Base-by-base conservation (phyloP, 768 basidiomycete species). In the Russula ochroleuca region DNA sequence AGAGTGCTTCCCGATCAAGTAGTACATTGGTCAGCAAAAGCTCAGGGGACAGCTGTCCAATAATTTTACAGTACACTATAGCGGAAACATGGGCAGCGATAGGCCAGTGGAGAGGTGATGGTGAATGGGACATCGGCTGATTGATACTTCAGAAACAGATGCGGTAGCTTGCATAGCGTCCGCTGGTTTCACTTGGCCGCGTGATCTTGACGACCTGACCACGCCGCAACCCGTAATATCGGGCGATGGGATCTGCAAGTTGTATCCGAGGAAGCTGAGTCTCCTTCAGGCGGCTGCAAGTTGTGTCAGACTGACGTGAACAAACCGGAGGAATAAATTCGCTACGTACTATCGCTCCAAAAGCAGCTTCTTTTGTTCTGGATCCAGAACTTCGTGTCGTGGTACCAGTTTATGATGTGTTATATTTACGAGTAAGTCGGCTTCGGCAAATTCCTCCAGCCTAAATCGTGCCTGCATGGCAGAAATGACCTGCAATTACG, bases 181-280 rank as follows among this genome's bases (percentile, higher is more conserved):
- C 96, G 67, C 90, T 92, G 19, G 97, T 99, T 80, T 98, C 97
- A 76, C 92, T 94, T 31, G 94, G 92, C 70, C 97, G 81, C 64
- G 90, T 98, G 70, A 99, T 98, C 80, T 97, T 98, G 75, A 99
- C 97, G 52, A 99, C 97, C 74, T 96, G 93, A 31, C 96, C 95
- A 55, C 97, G 85, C 70, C 86, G 83, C 62, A 99, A 84, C 57
- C 97, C 97, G 78, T 98, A 99, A 75, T 99, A 98, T 63, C 95
- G 85, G 47, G 97, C 94, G n/a, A 99, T 96, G 11, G 97, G 97
- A 75, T 99, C 97, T 31, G 88, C 86, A 48, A 97, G 76, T 76
- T 98, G 95, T 67, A 99, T 98, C 25, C 97, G 91, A 53, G 97
- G 97, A 61, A 99, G 81, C 72, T 99, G 97, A 1, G 96, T 98